Evolutionary conservation across 2,329 filamentous ascomycete genomes (phyloP), one percentile per base, ranked within the genome.

Genomic region (Colletotrichum truncatum): DNA sequence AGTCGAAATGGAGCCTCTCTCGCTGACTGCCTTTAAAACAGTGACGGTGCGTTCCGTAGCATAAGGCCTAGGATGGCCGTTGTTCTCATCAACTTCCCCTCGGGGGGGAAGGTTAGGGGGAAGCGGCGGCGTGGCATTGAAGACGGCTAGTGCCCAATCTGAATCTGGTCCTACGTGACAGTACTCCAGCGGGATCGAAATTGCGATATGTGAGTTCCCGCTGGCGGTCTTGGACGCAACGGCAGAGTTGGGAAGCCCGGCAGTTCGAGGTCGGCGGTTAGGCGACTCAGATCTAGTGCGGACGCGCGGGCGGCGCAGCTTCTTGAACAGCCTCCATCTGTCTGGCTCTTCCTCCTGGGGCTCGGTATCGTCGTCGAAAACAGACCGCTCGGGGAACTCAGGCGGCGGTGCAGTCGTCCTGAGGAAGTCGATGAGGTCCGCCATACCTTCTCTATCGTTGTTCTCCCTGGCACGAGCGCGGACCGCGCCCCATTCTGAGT

Each of bases 171-270:
- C 78, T 43, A 83, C 74, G 21, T 84, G 80, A 5, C 80, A 81
- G 62, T 85, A 76, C 67, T 86, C 81, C 11, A 83, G 64, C 2
- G 87, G 87, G 45, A 89, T 88, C 0, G 86, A 88, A 54, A 89
- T 89, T 63, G 86, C 85, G 67, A 89, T 88, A 69, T 89, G 84
- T 4, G 84, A 80, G 70, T 86, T 79, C 2, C 87, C 87, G 3
- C 78, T 81, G 6, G 74, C 83, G 0, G 86, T 89, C 34, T 76
- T 83, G 7, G 85, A 83, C 4, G 84, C 83, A 12, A 89, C 78
- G 11, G 86, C 85, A 23, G 83, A 83, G 70, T 89, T 86, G 8
- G 86, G 86, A 4, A 89, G 78, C 16, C 62, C 49, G 55, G 71
- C 74, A 28, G 52, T 61, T n/a, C 38, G 30, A 21, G 61, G 56